phyloP scores from a whole-genome alignment of 2,329 filamentous ascomycete species.

The Chaetomiaceae sp. region DNA sequence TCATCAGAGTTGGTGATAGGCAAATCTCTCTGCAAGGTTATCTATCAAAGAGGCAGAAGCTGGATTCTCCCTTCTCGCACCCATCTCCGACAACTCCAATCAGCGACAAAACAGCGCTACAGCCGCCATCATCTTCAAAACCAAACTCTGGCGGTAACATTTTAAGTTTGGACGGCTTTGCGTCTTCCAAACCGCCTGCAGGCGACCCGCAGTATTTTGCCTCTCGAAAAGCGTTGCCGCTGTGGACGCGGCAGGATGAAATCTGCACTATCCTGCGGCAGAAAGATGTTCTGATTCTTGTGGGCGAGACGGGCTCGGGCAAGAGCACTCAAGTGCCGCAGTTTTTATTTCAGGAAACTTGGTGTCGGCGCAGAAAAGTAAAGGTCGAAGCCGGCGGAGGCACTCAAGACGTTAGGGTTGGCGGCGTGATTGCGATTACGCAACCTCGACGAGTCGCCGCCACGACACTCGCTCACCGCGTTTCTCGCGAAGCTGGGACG shows the following conservation, averaged over 20 bases:
- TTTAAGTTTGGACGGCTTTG: too few species aligned
- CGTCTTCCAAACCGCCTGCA: not conserved
- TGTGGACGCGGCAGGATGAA: slow-evolving; percentile 66
- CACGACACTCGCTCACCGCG: slow-evolving; percentile 80
- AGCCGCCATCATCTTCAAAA: not conserved
- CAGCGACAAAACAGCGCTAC: too few species aligned
- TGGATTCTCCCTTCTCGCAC: too few species aligned
- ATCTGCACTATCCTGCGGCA: slow-evolving; percentile 60
- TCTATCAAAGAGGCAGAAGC: slow-evolving; percentile 35
- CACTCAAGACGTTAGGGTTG: slow-evolving; percentile 47
- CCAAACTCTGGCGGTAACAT: not conserved
- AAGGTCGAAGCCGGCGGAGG: slow-evolving; percentile 34
- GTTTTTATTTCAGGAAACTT: slow-evolving; percentile 71
- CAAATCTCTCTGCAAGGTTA: slow-evolving; percentile 46
- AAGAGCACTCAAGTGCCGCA: slow-evolving; percentile 97
- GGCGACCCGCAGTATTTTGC: slow-evolving; percentile 33
- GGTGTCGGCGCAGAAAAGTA: slow-evolving; percentile 62
- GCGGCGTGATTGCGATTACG: slow-evolving; percentile 84
- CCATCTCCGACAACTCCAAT: too few species aligned
- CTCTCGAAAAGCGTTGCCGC: slow-evolving; percentile 65
- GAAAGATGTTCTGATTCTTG: slow-evolving; percentile 72
- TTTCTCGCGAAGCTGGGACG: slow-evolving; percentile 67
- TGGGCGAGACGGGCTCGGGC: slow-evolving; percentile 92
- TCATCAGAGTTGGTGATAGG: slow-evolving; percentile 43
- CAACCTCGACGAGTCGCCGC: slow-evolving; percentile 92